Conservation (phyloP, 2,329 filamentous ascomycete species). For the Metarhizium brunneum region DNA sequence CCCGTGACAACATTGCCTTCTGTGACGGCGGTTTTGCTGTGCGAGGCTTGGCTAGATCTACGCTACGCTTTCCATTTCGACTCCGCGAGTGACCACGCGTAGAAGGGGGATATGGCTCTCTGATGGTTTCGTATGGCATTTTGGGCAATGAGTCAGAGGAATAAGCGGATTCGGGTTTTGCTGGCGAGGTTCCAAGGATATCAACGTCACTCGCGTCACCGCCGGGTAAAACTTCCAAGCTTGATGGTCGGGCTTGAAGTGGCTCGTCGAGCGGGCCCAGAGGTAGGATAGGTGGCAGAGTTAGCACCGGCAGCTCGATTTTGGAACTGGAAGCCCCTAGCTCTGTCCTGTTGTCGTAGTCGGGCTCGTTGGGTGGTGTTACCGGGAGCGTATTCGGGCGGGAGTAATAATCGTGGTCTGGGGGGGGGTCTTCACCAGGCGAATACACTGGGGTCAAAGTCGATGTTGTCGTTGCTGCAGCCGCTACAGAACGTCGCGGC, state of each 20-base stretch:
- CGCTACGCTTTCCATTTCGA: conserved; percentile 23
- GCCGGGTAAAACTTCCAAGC: conserved; percentile 5
- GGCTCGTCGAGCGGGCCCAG: conserved; percentile 14
- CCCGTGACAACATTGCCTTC: conserved; percentile 94
- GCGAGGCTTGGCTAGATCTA: conserved; percentile 18
- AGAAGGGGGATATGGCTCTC: conserved; percentile 15
- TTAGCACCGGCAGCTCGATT: conserved; percentile 3
- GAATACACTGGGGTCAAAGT: conserved; percentile 3
- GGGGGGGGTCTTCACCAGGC: conserved; percentile 1
- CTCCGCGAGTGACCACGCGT: conserved; percentile 21
- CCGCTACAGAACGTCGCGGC: conserved; percentile 17
- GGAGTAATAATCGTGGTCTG: background rate
- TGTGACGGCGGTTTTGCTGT: conserved; percentile 54
- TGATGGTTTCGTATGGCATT: conserved; percentile 23
- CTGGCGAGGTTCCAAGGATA: conserved; percentile 11
- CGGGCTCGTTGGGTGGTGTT: conserved; percentile 6
- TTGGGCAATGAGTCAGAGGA: conserved; percentile 7
- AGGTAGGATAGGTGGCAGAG: conserved; percentile 16
- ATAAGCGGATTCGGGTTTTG: background rate
- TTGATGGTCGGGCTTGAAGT: conserved; percentile 2
- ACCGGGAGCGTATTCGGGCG: background rate
- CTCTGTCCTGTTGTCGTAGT: background rate
- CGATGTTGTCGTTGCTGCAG: conserved; percentile 9
- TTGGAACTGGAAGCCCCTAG: background rate
- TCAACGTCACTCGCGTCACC: conserved; percentile 7